phyloP scores from a whole-genome alignment of 179 eudicot species.

The Beta macrorhiza region DNA sequence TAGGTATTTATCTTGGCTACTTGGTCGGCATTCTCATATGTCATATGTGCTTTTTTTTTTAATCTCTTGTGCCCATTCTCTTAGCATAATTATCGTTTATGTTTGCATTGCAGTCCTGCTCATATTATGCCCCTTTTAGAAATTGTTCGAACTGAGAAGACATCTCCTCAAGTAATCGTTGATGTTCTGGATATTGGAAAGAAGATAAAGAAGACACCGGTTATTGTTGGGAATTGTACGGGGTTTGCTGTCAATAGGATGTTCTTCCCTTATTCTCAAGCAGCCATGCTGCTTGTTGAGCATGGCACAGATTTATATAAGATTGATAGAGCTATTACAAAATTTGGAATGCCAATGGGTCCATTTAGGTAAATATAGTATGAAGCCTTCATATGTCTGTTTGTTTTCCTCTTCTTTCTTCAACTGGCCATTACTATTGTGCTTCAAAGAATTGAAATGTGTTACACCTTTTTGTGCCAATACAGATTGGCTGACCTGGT shows the following conservation, averaged over 20 bases:
- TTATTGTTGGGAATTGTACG: conserved; percentile 94
- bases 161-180: conserved; percentile 84
- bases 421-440: not conserved
- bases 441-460: not conserved
- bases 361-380: conserved; percentile 67
- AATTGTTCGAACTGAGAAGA: conserved; percentile 83
- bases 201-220: conserved; percentile 85
- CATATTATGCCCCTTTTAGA: conserved; percentile 97
- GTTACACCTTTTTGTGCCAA: not conserved
- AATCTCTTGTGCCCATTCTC: not conserved
- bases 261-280: conserved; percentile 91
- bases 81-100: conserved; percentile 14
- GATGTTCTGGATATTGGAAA: conserved; percentile 90
- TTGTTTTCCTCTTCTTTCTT: not conserved
- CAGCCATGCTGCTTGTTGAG: conserved; percentile 82
- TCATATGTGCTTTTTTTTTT: not conserved
- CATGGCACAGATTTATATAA: conserved; percentile 74
- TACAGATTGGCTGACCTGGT: conserved; percentile 84
- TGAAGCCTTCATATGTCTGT: not conserved
- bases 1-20: conserved; percentile 45
- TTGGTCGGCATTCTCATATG: not conserved
- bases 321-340: conserved; percentile 72
- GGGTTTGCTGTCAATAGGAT: conserved; percentile 96
- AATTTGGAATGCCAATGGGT: conserved; percentile 99
- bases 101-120: conserved; percentile 68